Evolutionary conservation across 1,284 basidiomycete species (phyloP), one percentile per base, ranked within the genome.

Genomic region (Heliocybe sulcata): DNA sequence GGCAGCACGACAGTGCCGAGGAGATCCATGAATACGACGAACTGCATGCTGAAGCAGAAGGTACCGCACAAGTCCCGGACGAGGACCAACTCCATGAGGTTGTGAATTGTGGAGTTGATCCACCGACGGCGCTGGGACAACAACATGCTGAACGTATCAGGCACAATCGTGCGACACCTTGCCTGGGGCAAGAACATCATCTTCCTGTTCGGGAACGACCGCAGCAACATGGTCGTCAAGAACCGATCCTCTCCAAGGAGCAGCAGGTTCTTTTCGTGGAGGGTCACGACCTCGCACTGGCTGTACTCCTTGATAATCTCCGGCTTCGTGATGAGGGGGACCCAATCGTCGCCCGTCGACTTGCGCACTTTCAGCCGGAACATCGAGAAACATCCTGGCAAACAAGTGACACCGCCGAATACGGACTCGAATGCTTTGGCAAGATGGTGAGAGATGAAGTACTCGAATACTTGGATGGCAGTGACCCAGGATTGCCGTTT

Each of bases 61-160:
- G 92, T 95, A 49, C 93, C 93, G 69, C 93, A 99, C 22, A 99
- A 81, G 66, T 99, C 94, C 60, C 92, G 91, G 26, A 99, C 97
- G 57, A 93, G 85, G 35, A 99, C 93, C 33, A 99, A 87, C 70
- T 99, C 97, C 94, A 98, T 98, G 54, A 99, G 82, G 68, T 99
- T 99, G 77, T 99, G 97, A 51, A 99, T 92, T 0, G 97, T 99
- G 47, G 94, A 98, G 72, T 98, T 99, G 77, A 99, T 99, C 97
- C 97, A 99, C 60, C 97, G 88, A 26, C 97, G 87, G 31, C 97
- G 91, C 69, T 99, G 97, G 1, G 96, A 99, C 11, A 99, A 81
- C 45, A 99, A 80, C 51, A 99, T 83, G 38, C 77, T 76, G 74
- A 99, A 99, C 0, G 93, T 94, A 67, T 99, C 94, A 8, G 97